Base-by-base conservation (phyloP, 148 eudicot genomes). In the Mesembryanthemum crystallinum region DNA sequence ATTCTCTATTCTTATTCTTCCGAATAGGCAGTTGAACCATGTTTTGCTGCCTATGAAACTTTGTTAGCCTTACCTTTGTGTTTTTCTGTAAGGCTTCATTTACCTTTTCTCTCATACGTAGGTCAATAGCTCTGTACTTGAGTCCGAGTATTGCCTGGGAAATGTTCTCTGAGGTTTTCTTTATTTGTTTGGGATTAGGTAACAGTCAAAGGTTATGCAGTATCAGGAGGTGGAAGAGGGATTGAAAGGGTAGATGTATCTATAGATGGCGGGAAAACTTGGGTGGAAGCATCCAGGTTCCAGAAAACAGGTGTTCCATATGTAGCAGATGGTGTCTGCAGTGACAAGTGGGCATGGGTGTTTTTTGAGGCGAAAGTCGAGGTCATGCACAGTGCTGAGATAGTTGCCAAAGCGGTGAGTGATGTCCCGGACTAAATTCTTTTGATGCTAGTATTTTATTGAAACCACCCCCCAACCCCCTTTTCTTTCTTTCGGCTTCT, bases 341-440 rank as follows among this genome's bases (percentile, higher is more conserved):
- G 96, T 82, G 97, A 94, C 78, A 92, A 87, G 83, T 94, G 98
- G 98, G 98, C 98, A 49, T 94, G 98, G 97, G 93, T 92, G 59
- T 67, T 94, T 43, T 92, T 94, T 71, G 91, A 94, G 89, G 88
- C 91, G 51, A 72, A 73, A 65, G 89, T 86, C 15, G 85, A 89
- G 72, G 85, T 92, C 54, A 78, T 76, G 27, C 75, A 79, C 43
- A 84, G 73, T 77, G 79, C 96, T 37, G 96, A 90, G 81, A 91
- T 94, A 64, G 93, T 90, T 75, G 98, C 92, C 70, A 94, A 94
- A 90, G 98, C 98, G 76, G 98, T 94, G 83, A 28, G 91, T 77
- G n/a, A n/a, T n/a, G n/a, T n/a, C n/a, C n/a, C n/a, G n/a, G n/a
- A n/a, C n/a, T n/a, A n/a, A n/a, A n/a, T n/a, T n/a, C n/a, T n/a